A percentile compares a stretch with the other conserved stretches of the same genome.
phyloP scores from a whole-genome alignment of 768 basidiomycete genomes.

The Leccinum imitatum region DNA sequence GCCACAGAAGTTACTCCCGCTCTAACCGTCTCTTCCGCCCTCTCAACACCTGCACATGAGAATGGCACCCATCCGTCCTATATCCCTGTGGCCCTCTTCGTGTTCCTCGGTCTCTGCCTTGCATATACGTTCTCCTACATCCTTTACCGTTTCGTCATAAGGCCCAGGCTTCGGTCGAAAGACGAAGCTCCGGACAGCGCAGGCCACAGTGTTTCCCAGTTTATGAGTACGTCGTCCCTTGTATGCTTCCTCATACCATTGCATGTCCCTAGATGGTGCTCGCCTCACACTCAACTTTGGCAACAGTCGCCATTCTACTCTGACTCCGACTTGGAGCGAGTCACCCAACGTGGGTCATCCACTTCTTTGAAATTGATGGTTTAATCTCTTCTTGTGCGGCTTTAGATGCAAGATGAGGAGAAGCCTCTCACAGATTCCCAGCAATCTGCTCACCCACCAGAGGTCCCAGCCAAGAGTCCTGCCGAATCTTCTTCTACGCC shows the following conservation, averaged over 20 bases:
- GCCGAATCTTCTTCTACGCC: conserved; percentile 17
- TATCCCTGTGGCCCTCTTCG: conserved; percentile 20
- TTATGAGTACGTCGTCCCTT: conserved; percentile 26
- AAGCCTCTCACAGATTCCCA: conserved; percentile 17
- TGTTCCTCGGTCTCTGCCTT: conserved; percentile 28
- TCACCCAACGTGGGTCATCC: conserved; percentile 16
- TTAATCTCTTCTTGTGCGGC: background rate
- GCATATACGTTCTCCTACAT: conserved; percentile 27
- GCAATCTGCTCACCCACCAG: background rate
- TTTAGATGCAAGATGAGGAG: conserved; percentile 18
- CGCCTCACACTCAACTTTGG: conserved; percentile 27
- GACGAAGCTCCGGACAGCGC: conserved; percentile 20
- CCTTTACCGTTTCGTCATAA: conserved; percentile 27
- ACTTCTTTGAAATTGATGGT: background rate
- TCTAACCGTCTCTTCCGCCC: conserved; percentile 1
- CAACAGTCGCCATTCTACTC: conserved; percentile 1
- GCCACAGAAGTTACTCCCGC: background rate
- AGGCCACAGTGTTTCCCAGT: conserved; percentile 24
- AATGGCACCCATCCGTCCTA: conserved; percentile 3
- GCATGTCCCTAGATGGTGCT: conserved; percentile 17
- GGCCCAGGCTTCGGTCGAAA: conserved; percentile 13
- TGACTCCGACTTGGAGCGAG: background rate
- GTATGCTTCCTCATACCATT: background rate
- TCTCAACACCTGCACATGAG: conserved; percentile 3
- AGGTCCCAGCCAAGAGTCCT: conserved; percentile 11